Base-by-base conservation (phyloP, 805 yeast species). In the Zygotorulaspora sp. region DNA sequence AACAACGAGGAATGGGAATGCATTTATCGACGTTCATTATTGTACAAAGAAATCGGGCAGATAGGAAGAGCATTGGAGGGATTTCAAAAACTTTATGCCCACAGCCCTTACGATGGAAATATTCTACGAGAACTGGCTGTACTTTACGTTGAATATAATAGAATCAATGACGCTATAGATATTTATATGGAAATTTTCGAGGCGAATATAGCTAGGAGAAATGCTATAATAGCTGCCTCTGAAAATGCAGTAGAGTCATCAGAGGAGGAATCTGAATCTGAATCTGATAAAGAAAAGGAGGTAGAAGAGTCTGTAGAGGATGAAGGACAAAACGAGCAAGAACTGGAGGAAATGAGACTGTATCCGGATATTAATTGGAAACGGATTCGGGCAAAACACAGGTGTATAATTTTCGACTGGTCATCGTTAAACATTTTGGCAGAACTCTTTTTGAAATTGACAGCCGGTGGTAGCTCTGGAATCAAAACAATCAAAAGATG, bases 341-440 rank as follows among this genome's bases (percentile, higher is more conserved):
- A 41, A 14, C 30, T 36, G 6, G 61, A 55, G 29, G 61, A 55
- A n/a, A 48, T 44, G 49, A 43, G 47, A 35, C 12, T 45, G 35
- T 58, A 48, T 28, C 60, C 63, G 0, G 49, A 50, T 25, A 41
- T 57, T 5, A 50, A 55, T 33, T 53, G 61, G 57, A 54, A 49
- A 46, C 55, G 51, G 33, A 53, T 53, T 26, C 52, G 50, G 28
- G 45, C 41, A 19, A 55, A 57, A 27, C 54, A 53, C 30, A 53
- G 51, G 27, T 70, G 72, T 40, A 67, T 86, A 1, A 59, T 61
- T 15, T 92, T 90, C 58, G 87, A 78, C 33, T 92, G 95, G 95
- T 82, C 95, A 0, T 89, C 85, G 43, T 68, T 90, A 32, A 90
- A 92, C 52, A 85, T 87, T 42, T 66, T 90, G 29, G 73, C 84